Conservation (phyloP, 2,329 filamentous ascomycete genomes). For the Myriosclerotinia duriaeana region DNA sequence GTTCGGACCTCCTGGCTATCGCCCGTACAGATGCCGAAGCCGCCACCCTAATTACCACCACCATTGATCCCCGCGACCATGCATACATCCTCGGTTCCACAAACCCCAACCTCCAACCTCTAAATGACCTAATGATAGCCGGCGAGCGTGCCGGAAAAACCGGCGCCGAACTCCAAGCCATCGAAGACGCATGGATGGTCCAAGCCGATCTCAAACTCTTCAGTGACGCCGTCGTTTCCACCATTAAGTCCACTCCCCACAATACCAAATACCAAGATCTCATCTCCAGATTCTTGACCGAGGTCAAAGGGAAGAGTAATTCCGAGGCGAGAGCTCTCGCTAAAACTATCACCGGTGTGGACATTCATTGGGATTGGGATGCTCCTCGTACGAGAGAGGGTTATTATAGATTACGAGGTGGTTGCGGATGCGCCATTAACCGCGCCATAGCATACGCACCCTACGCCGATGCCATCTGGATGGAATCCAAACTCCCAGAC, state of each 20-base stretch:
- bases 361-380: slow-evolving; percentile 95
- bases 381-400: slow-evolving; percentile 89
- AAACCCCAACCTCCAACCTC: slow-evolving; percentile 77
- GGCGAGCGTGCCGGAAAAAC: slow-evolving; percentile 80
- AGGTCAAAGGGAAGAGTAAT: slow-evolving; percentile 82
- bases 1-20: slow-evolving; percentile 82
- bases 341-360: slow-evolving; percentile 70
- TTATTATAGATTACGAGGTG: slow-evolving; percentile 89
- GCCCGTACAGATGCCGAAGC: slow-evolving; percentile 97
- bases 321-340: slow-evolving; percentile 77
- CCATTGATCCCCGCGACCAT: slow-evolving; percentile 94
- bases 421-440: slow-evolving; percentile 87
- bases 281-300: slow-evolving; percentile 63
- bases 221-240: slow-evolving; percentile 81
- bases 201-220: slow-evolving; percentile 84
- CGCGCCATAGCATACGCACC: slow-evolving; percentile 88
- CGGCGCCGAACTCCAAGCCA: slow-evolving; percentile 78
- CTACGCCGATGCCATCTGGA: slow-evolving; percentile 96
- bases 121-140: slow-evolving; percentile 86
- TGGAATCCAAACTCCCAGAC: slow-evolving; percentile 97
- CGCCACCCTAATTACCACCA: slow-evolving; percentile 93
- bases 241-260: slow-evolving; percentile 66
- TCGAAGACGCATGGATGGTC: slow-evolving; percentile 84
- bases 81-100: slow-evolving; percentile 88
- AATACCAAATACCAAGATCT: slow-evolving; percentile 63